These are phyloP conservation scores for Fusarium sp. DNA, from an alignment of 2,329 filamentous ascomycete genomes.

Conservation along the genomic window DNA sequence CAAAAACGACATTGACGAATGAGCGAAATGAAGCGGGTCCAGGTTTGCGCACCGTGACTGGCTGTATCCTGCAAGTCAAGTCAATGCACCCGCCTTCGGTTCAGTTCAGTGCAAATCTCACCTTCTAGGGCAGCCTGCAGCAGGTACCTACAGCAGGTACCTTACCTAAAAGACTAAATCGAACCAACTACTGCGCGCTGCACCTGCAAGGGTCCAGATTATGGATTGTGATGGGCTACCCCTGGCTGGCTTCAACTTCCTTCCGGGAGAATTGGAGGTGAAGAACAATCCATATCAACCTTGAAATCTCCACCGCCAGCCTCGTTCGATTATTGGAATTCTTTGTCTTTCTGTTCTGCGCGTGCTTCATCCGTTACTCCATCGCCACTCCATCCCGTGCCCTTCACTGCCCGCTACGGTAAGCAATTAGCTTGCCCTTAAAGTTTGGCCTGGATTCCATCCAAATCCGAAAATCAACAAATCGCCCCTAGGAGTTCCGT, in stretches of 20 bases:
- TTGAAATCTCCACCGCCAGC: constrained; percentile 40
- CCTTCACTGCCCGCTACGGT: neutral
- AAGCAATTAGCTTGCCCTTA: constrained; percentile 28
- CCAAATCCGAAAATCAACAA: constrained; percentile 30
- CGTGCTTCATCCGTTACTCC: constrained; percentile 6
- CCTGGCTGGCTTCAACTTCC: constrained; percentile 43
- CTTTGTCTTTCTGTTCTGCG: constrained; percentile 18
- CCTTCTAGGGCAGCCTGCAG: constrained; percentile 21
- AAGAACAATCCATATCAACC: constrained; percentile 27
- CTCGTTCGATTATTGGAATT: constrained; percentile 35
- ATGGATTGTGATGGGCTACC: constrained; percentile 26
- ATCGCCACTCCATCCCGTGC: constrained; percentile 7
- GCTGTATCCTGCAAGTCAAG: constrained; percentile 6
- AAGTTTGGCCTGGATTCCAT: constrained; percentile 39
- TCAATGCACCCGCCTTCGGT: constrained; percentile 32
- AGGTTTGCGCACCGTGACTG: constrained; percentile 13
- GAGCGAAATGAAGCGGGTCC: constrained; percentile 33
- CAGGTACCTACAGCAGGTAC: constrained; percentile 9
- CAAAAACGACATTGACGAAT: constrained; percentile 22
- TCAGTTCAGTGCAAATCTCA: constrained; percentile 35
- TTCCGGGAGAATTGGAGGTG: constrained; percentile 18
- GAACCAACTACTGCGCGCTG: constrained; percentile 16
- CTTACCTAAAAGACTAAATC: constrained; percentile 5
- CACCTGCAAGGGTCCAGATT: constrained; percentile 34
- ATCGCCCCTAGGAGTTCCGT: constrained; percentile 31